phyloP scores from a whole-genome alignment of 73 alveolate genomes.

The Paramecium pentaurelia region DNA sequence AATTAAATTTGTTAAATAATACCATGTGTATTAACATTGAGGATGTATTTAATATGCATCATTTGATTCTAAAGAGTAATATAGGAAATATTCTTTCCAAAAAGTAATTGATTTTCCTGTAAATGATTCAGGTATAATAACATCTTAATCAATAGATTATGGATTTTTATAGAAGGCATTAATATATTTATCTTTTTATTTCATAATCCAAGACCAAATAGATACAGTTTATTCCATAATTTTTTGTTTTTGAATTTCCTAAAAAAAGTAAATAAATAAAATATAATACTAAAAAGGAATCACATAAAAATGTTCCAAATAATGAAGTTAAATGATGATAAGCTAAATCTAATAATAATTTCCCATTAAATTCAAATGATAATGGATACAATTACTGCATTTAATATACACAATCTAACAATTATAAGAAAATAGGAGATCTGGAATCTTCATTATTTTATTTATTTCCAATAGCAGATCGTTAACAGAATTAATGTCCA shows the following conservation, averaged over 20 bases:
- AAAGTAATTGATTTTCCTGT: constrained; percentile 3
- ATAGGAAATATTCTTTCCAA: constrained; percentile 31
- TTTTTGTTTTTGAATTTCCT: not conserved
- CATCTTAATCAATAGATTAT: not conserved
- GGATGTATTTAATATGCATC: constrained; percentile 26
- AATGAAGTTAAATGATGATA: constrained; percentile 76
- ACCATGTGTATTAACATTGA: not conserved
- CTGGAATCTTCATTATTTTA: constrained; percentile 73
- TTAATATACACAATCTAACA: constrained; percentile 91
- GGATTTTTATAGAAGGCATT: not conserved
- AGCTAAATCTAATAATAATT: constrained; percentile 81
- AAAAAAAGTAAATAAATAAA: not conserved
- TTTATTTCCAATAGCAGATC: constrained; percentile 82
- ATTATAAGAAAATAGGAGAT: constrained; percentile 92
- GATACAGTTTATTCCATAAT: constrained; percentile 29
- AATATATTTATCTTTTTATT: not conserved
- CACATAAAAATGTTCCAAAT: constrained; percentile 75
- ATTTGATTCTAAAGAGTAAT: not conserved
- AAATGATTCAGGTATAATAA: not conserved
- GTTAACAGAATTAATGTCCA: constrained; percentile 93
- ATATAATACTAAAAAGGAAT: constrained; percentile 28
- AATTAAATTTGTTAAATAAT: not conserved
- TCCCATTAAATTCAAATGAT: constrained; percentile 85
- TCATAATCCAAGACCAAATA: constrained; percentile 24
- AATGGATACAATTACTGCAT: constrained; percentile 80